Base-by-base conservation (phyloP, 371 early-diverging fungal genomes). In the Smittium mucronatum region DNA sequence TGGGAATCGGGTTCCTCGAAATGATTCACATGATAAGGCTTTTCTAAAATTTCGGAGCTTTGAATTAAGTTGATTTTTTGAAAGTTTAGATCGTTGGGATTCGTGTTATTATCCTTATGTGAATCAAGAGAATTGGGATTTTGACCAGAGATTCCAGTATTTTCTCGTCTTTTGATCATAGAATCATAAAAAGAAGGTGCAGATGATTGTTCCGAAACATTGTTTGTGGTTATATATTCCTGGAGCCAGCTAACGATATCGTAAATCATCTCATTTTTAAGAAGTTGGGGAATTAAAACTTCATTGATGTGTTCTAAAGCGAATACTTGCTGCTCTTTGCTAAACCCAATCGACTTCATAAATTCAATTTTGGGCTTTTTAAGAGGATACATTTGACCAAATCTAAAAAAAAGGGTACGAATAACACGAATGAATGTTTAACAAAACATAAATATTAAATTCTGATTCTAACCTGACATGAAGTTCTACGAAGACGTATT, bases 191-290 rank as follows among this genome's bases (percentile, higher is more conserved):
- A 80, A 29, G 80, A 80, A 25, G 71, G 72, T 31, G 67, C 63
- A 25, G 72, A 70, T 0, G 74, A 71, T 31, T 67, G 69, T n/a
- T 71, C 74, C 2, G 78, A 73, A 15, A 76, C 73, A 63, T 90
- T 87, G 72, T 89, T 82, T 30, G 79, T 78, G 11, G 87, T 83
- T 35, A 91, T 79, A 64, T 80, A 89, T 1, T 88, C 87, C 58
- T 86, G 84, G 31, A 86, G 76, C 34, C 79, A 80, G 26, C 83
- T 82, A 0, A 86, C 85, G 2, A 91, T 70, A 68, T 88, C 89
- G 60, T 85, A 91, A 70, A 89, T 81, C 89, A 91, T 89, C 76
- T 91, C 91, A 58, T 81, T 80, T 2, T 88, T 89, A 0, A 82
- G 64, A 25, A 84, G 72, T n/a, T 74, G 75, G 29, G 78, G 80